Conservation (phyloP, 164 flowering plant genomes). For the Magnolia sinica region DNA sequence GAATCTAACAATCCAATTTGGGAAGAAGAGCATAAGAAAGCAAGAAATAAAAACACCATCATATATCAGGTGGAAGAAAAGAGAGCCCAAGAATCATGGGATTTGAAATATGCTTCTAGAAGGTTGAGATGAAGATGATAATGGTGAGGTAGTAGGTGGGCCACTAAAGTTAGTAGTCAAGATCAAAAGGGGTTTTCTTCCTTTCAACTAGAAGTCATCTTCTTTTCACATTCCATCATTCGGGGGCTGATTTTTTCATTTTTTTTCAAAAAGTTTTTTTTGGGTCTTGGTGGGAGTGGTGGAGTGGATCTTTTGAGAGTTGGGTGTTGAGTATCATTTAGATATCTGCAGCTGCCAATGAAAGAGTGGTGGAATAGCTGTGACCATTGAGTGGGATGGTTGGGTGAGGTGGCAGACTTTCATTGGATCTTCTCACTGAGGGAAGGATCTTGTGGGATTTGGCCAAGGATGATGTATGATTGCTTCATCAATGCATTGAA, state of each 20-base stretch:
- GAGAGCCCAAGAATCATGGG: not conserved
- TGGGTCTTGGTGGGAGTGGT: conserved; percentile 2
- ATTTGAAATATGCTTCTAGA: conserved; percentile 10
- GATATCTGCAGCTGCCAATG: not conserved
- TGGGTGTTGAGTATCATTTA: conserved; percentile 14
- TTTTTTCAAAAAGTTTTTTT: not conserved
- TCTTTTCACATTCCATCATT: conserved; percentile 2
- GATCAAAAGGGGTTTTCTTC: not conserved
- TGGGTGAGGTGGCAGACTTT: not conserved
- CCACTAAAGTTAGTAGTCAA: conserved; percentile 2
- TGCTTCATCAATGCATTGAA: conserved; percentile 10
- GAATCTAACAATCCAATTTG: not conserved
- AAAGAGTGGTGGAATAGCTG: conserved; percentile 1
- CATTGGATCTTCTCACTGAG: not conserved
- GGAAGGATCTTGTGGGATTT: conserved; percentile 1
- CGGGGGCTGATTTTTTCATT: conserved; percentile 1
- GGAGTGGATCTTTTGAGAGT: conserved; percentile 3
- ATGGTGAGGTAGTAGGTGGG: not conserved
- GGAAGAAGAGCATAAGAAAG: not conserved
- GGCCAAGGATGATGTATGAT: not conserved
- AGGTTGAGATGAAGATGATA: conserved; percentile 4
- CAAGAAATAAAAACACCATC: not conserved
- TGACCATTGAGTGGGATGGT: conserved; percentile 1
- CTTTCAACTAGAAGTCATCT: not conserved
- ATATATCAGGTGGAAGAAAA: not conserved